phyloP scores from a whole-genome alignment of 2,329 filamentous ascomycete species.

The Emmonsia crescens region DNA sequence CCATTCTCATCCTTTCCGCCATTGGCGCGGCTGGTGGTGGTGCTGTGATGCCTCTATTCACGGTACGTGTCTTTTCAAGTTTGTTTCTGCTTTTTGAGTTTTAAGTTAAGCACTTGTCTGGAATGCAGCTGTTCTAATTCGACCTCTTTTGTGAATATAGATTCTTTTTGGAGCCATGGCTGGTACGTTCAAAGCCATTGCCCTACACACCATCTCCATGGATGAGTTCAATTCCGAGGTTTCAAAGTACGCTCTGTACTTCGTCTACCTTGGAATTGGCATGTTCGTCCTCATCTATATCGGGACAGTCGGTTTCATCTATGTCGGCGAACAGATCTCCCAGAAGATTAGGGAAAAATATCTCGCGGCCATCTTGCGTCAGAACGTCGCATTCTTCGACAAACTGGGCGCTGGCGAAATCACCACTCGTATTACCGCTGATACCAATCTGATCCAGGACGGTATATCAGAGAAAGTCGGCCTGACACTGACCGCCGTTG shows the following conservation, averaged over 20 bases:
- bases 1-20: constrained; percentile 51
- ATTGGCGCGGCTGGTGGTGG: constrained; percentile 61
- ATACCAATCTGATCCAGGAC: constrained; percentile 87
- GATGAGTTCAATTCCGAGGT: constrained; percentile 51
- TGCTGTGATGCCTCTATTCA: constrained; percentile 69
- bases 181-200: constrained; percentile 57
- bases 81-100: constrained; percentile 6
- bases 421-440: constrained; percentile 85
- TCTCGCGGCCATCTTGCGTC: constrained; percentile 68
- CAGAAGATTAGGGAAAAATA: constrained; percentile 74
- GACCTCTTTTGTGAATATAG: constrained; percentile 13
- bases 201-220: constrained; percentile 39
- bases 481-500: constrained; percentile 61
- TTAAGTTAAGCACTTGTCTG: neutral
- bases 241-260: constrained; percentile 61
- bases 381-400: constrained; percentile 90
- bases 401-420: constrained; percentile 88
- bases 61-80: constrained; percentile 35
- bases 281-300: constrained; percentile 71
- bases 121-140: neutral
- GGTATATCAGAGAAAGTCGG: constrained; percentile 85
- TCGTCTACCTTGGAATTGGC: constrained; percentile 71
- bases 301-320: constrained; percentile 81
- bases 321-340: constrained; percentile 67
- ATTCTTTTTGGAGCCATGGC: constrained; percentile 67